A percentile compares a stretch with the other conserved stretches of the same genome.
Conservation (phyloP, 768 basidiomycete genomes). For the Rhodosporidiobolus odoratus region DNA sequence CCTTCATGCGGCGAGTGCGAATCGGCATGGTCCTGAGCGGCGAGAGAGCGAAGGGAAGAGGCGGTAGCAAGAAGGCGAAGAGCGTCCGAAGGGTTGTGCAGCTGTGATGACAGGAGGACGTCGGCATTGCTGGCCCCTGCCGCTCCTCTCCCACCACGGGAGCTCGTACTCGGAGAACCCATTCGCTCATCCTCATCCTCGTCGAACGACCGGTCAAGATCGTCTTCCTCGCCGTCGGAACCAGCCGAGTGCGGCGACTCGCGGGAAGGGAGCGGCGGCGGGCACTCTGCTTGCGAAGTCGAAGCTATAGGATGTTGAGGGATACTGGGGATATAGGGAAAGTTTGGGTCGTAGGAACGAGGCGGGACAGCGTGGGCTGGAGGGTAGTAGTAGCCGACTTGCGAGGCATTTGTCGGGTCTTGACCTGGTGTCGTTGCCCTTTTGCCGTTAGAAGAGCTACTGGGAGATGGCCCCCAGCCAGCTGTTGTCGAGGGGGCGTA, state of each 20-base stretch:
- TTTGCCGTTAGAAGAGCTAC: background rate
- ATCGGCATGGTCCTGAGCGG: background rate
- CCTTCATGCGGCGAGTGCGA: background rate
- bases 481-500: background rate
- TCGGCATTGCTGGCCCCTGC: conserved; percentile 2
- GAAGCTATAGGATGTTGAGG: background rate
- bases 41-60: conserved; percentile 11
- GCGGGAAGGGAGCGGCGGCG: background rate
- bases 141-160: background rate
- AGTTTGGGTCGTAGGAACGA: background rate
- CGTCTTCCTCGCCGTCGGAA: conserved; percentile 5
- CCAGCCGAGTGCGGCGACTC: background rate
- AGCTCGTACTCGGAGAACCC: background rate
- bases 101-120: conserved; percentile 30
- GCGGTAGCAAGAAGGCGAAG: conserved; percentile 32
- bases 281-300: background rate
- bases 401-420: background rate
- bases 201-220: background rate
- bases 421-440: background rate
- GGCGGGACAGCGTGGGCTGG: background rate
- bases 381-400: background rate
- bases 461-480: background rate
- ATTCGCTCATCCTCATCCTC: conserved; percentile 10
- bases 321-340: background rate
- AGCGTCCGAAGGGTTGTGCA: conserved; percentile 38